These are phyloP conservation scores for Cercospora berteroae DNA, from an alignment of 2,329 filamentous ascomycete genomes.

Conservation along the genomic window DNA sequence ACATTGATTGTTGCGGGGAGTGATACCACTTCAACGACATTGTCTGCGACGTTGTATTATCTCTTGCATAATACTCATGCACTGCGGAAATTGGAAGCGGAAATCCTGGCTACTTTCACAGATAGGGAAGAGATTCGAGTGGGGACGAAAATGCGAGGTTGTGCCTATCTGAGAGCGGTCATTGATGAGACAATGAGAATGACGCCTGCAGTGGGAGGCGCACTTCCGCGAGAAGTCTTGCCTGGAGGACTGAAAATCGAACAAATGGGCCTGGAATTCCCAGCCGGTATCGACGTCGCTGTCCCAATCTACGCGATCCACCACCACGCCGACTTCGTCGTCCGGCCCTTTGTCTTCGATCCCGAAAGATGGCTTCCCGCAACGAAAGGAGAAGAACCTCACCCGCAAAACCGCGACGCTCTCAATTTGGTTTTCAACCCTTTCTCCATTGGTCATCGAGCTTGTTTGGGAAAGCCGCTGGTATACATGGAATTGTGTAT, in stretches of 20 bases:
- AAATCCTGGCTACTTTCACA: slow-evolving; percentile 39
- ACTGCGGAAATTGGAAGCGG: slow-evolving; percentile 36
- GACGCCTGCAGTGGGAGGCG: slow-evolving; percentile 44
- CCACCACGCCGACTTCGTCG: slow-evolving; percentile 36
- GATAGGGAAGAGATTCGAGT: slow-evolving; percentile 33
- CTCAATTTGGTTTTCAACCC: slow-evolving; percentile 68
- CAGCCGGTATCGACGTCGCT: slow-evolving; percentile 38
- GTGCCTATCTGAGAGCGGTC: slow-evolving; percentile 46
- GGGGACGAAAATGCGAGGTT: slow-evolving; percentile 37
- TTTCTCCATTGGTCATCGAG: slow-evolving; percentile 67
- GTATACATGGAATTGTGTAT: slow-evolving; percentile 32
- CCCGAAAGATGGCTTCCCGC: slow-evolving; percentile 32
- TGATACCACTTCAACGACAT: slow-evolving; percentile 45
- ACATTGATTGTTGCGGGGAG: slow-evolving; percentile 50
- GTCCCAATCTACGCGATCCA: slow-evolving; percentile 40
- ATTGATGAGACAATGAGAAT: slow-evolving; percentile 51
- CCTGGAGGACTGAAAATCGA: slow-evolving; percentile 34
- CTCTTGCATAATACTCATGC: slow-evolving; percentile 42
- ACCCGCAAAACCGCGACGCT: slow-evolving; percentile 21
- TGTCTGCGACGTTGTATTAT: slow-evolving; percentile 45
- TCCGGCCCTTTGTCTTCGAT: slow-evolving; percentile 30
- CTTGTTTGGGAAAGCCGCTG: slow-evolving; percentile 65
- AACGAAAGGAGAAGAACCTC: slow-evolving; percentile 3
- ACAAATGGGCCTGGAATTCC: slow-evolving; percentile 39
- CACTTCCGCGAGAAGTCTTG: slow-evolving; percentile 39